A percentile compares a stretch with the other conserved stretches of the same genome.
Evolutionary conservation across 805 yeast genomes (phyloP).

Genomic region (Candida sanyiensis): DNA sequence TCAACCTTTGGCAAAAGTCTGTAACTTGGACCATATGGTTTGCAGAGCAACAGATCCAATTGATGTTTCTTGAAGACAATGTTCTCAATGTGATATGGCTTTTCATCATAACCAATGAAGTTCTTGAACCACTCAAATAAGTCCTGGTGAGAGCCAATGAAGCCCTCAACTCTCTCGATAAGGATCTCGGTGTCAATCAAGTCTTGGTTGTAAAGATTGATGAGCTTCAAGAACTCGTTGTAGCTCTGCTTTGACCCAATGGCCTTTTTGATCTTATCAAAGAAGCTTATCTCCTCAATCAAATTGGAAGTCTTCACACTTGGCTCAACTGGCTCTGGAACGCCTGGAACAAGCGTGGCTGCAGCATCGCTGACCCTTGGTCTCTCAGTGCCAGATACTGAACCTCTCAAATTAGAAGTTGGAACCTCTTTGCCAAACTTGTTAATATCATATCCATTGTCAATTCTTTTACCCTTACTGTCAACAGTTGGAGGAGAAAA

Average conservation of each 20-base stretch:
- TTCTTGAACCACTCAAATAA: constrained; percentile 85
- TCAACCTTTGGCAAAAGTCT: constrained; percentile 89
- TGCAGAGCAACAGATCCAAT: constrained; percentile 82
- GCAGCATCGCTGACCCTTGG: constrained; percentile 30
- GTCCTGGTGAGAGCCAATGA: constrained; percentile 75
- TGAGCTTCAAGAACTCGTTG: constrained; percentile 83
- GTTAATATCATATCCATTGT: constrained; percentile 17
- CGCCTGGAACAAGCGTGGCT: constrained; percentile 76
- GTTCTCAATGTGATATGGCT: constrained; percentile 82
- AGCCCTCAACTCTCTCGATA: constrained; percentile 78
- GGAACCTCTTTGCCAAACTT: constrained; percentile 28
- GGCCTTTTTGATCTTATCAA: constrained; percentile 85
- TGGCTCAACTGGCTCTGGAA: constrained; percentile 74
- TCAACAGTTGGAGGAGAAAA: constrained; percentile 62
- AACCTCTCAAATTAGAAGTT: constrained; percentile 32
- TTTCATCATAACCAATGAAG: constrained; percentile 84
- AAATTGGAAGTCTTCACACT: constrained; percentile 53
- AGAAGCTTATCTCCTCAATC: constrained; percentile 82
- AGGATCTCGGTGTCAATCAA: constrained; percentile 78
- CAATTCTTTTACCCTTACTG: constrained; percentile 17
- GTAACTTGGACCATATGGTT: constrained; percentile 93
- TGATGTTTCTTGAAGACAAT: constrained; percentile 85
- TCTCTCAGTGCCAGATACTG: constrained; percentile 20
- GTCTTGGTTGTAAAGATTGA: constrained; percentile 86
- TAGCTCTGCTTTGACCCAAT: constrained; percentile 86